Evolutionary conservation across 768 basidiomycete species (phyloP), one percentile per base, ranked within the genome.

Genomic region (Amanita rubescens): DNA sequence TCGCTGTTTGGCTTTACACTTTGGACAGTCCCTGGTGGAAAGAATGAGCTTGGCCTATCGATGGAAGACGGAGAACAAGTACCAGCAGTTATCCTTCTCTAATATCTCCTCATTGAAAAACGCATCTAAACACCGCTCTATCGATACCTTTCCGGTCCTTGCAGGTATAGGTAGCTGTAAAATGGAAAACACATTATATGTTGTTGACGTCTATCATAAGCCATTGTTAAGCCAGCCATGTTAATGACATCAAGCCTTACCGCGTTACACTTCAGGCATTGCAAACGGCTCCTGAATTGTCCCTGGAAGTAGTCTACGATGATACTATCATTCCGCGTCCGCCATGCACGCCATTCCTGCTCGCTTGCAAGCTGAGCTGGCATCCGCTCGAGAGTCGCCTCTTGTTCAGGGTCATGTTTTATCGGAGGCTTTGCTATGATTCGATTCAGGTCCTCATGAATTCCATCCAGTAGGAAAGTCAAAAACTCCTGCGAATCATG

Each of bases 401-500:
- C 96, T 53, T 87, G 79, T 62, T 87, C 85, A 0, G 89, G 82
- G 8, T 87, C 87, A 3, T 78, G 73, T 33, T 79, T 78, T 45
- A 79, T 72, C 4, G 71, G 67, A 3, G 86, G 86, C 60, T 86
- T 89, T n/a, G 78, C 68, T 50, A 94, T 74, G 19, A 97, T 74
- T 14, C 90, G 80, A 63, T 93, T 93, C 48, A 94, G 75, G 64
- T 92, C 90, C 62, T 94, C 92, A 62, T 94, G 90, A 24, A 93
- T 81, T 14, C 89, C 90, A 63, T 98, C 96, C 51, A 99, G 76
- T 24, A 99, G 76, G 74, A 95, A 94, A 20, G 84, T 89, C 37
- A 99, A 75, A 68, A 98, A 96, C 69, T 99, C 95, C 67, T 98
- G 96, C 19, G 94, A 94, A 68, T 99, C 95, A 61, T 99, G 95